Evolutionary conservation across 2,329 filamentous ascomycete genomes (phyloP), one percentile per base, ranked within the genome.

Genomic region (Emmonsiellopsis sp.): DNA sequence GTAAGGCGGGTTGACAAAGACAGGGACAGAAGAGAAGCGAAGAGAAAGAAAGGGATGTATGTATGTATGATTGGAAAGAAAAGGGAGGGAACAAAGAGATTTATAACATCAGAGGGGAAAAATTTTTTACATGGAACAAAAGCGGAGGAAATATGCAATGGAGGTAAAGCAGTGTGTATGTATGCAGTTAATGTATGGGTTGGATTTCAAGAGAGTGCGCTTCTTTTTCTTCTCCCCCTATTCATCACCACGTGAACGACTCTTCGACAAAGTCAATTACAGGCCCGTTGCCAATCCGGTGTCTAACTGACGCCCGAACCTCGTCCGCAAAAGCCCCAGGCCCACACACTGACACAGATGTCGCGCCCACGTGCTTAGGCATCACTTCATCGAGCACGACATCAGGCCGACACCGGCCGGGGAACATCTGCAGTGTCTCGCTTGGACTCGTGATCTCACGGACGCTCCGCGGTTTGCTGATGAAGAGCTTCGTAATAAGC

Each of bases 231-330:
- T 26, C 20, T n/a, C 20, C 20, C 20, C 20, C 20, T 26, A 5
- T 26, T 26, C 20, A 5, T 26, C 20, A 84, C 72, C 82, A 84
- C 1, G 81, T 84, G 67, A 85, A 85, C 40, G 79, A 79, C 70
- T 85, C 82, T 64, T 85, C 82, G 16, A 81, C 74, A 66, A 84
- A 84, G 67, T 84, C 81, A 7, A 85, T 67, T 49, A 72, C 71
- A 38, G 76, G 78, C 6, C 78, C 77, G 26, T 73, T 70, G 31
- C 80, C 73, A 48, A 76, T 70, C 56, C 76, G 72, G 31, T 68
- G 69, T 44, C 82, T 67, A 13, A 79, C 75, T 2, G 80, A 80
- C 15, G 70, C 71, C 31, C 82, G 63, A 1, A 85, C 82, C 50
- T 78, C 77, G 69, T 85, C 82, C 0, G 80, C 77, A 67, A 85